A percentile compares a stretch with the other conserved stretches of the same genome.
Evolutionary conservation across 345 rosid species (phyloP).

Genomic region (Litchi chinensis): DNA sequence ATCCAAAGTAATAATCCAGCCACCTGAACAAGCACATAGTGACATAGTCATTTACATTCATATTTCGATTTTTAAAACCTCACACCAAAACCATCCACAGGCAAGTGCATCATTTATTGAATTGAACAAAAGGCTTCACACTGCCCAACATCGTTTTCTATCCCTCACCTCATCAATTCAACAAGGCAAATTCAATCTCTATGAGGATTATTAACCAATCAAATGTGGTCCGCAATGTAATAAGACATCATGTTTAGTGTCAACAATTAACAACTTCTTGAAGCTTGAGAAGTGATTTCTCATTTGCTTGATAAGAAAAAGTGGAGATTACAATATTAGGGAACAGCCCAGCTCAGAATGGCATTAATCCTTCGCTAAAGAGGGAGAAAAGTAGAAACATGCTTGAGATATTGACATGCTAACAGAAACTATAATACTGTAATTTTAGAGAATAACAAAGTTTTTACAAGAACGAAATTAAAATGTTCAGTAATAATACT

Average conservation of each 20-base stretch:
- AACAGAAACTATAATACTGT: not conserved
- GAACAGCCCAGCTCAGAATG: not conserved
- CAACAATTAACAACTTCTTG: not conserved
- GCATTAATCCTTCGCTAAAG: conserved; percentile 5
- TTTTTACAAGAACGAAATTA: conserved; percentile 10
- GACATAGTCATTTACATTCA: not conserved
- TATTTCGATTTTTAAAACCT: conserved; percentile 4
- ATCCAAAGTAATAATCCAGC: not conserved
- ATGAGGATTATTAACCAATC: not conserved
- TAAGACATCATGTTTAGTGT: not conserved
- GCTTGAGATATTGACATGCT: not conserved
- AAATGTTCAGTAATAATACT: not conserved
- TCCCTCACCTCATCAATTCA: conserved; percentile 8
- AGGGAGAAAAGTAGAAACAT: not conserved
- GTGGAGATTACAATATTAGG: not conserved
- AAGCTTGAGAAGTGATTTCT: not conserved
- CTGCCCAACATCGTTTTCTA: not conserved
- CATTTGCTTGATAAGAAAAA: not conserved
- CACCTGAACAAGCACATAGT: not conserved
- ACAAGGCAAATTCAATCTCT: not conserved
- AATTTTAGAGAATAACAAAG: not conserved
- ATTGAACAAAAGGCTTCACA: not conserved
- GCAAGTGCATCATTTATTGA: not conserved
- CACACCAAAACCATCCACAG: not conserved
- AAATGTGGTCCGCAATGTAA: not conserved